Evolutionary conservation across 768 basidiomycete genomes (phyloP).

Genomic region (Kockovaella imperatae): DNA sequence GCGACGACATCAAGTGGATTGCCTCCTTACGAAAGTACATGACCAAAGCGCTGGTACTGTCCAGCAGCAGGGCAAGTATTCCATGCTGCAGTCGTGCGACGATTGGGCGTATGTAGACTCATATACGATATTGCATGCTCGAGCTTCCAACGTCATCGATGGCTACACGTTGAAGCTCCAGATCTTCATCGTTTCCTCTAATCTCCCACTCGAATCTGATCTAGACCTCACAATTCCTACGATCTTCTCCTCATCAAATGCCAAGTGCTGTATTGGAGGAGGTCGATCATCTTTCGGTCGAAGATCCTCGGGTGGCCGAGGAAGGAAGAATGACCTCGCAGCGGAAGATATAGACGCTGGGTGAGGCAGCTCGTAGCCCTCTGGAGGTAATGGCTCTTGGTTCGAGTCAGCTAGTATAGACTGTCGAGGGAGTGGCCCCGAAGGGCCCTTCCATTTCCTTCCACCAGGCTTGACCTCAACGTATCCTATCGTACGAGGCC

Average conservation of each 20-base stretch:
- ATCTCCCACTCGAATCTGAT: too few species aligned
- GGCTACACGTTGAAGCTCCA: too few species aligned
- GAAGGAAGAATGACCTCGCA: conserved; percentile 31
- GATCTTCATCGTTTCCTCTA: too few species aligned
- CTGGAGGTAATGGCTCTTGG: neutral
- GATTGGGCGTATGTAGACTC: too few species aligned
- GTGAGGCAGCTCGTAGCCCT: conserved; percentile 31
- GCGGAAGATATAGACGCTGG: conserved; percentile 40
- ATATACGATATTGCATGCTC: too few species aligned
- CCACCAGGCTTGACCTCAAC: conserved; percentile 34
- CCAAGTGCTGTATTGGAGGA: conserved; percentile 26
- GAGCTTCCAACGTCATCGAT: too few species aligned
- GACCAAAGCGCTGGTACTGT: too few species aligned
- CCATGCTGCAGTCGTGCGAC: too few species aligned
- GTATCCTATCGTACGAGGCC: conserved; percentile 23
- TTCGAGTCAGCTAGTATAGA: neutral
- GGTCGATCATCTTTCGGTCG: neutral
- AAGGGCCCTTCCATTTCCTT: conserved; percentile 19
- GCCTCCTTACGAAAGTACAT: too few species aligned
- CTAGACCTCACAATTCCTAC: conserved; percentile 38
- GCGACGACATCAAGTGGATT: too few species aligned
- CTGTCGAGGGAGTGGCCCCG: conserved; percentile 5
- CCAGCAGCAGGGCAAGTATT: too few species aligned
- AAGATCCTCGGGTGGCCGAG: conserved; percentile 15
- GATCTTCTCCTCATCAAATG: conserved; percentile 45